Percentiles rank a stretch among this genome's conserved stretches.
phyloP scores from a whole-genome alignment of 2,329 filamentous ascomycete species.

The Scopulariopsis brevicaulis region DNA sequence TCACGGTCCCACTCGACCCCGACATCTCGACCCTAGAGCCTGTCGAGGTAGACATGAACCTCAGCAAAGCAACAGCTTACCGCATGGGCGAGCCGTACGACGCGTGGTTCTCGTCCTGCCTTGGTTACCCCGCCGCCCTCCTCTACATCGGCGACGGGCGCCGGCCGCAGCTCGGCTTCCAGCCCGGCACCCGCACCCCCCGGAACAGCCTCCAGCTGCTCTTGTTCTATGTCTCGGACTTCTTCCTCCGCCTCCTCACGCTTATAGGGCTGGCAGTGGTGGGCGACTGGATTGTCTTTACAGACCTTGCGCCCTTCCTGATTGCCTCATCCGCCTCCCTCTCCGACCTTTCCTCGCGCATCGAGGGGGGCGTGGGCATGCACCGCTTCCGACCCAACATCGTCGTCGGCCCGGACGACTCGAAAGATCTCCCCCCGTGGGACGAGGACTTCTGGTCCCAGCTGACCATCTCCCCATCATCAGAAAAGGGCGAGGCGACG shows the following conservation, averaged over 20 bases:
- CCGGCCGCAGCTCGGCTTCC: conserved; percentile 50
- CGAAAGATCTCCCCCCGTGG: conserved; percentile 28
- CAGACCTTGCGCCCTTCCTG: conserved; percentile 66
- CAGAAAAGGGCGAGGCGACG: conserved; percentile 6
- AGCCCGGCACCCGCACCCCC: background rate
- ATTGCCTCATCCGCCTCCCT: conserved; percentile 61
- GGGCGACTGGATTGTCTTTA: conserved; percentile 48
- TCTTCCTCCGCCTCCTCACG: background rate
- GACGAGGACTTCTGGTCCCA: conserved; percentile 67
- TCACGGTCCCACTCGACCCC: conserved; percentile 48
- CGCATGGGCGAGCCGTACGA: conserved; percentile 51
- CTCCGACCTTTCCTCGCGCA: conserved; percentile 47
- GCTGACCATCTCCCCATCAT: conserved; percentile 18
- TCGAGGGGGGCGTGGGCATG: conserved; percentile 42
- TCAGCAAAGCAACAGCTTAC: conserved; percentile 45
- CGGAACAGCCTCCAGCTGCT: background rate
- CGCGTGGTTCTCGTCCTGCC: conserved; percentile 55
- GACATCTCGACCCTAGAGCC: conserved; percentile 28
- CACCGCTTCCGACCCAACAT: conserved; percentile 65
- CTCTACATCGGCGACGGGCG: conserved; percentile 53
- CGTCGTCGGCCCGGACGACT: conserved; percentile 30
- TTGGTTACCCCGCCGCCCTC: conserved; percentile 50
- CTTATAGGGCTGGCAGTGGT: background rate
- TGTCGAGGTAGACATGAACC: conserved; percentile 46
- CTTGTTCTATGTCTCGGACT: background rate